Evolutionary conservation across 2,329 filamentous ascomycete species (phyloP).

Genomic region (Acrodontium crateriforme): DNA sequence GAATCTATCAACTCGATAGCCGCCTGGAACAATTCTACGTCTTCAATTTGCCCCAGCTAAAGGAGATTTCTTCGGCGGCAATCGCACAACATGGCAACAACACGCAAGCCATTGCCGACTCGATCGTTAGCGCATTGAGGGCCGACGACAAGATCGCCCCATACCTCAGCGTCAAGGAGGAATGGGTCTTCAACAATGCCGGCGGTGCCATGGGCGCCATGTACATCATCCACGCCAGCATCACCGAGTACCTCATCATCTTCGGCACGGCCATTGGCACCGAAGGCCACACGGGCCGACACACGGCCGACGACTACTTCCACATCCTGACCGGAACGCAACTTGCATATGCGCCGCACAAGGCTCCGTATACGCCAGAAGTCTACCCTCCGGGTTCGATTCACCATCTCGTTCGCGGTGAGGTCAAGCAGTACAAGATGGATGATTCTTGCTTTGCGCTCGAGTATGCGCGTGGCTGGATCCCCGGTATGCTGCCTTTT

Average conservation of each 20-base stretch:
- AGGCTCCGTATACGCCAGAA: conserved; percentile 45
- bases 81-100: conserved; percentile 60
- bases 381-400: conserved; percentile 55
- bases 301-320: conserved; percentile 92
- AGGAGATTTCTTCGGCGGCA: conserved; percentile 52
- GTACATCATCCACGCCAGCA: conserved; percentile 76
- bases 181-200: conserved; percentile 88
- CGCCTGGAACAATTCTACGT: conserved; percentile 50
- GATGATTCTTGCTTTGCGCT: conserved; percentile 63
- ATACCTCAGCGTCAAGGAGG: conserved; percentile 56
- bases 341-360: conserved; percentile 56
- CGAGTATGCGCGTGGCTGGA: conserved; percentile 78
- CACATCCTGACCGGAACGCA: conserved; percentile 72
- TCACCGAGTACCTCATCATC: conserved; percentile 84
- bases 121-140: conserved; percentile 56
- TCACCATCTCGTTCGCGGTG: conserved; percentile 58
- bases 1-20: no score
- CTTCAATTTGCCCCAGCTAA: conserved; percentile 55
- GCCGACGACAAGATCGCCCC: conserved; percentile 26
- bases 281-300: conserved; percentile 75
- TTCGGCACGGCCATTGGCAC: conserved; percentile 75
- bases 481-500: conserved; percentile 84
- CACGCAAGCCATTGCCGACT: conserved; percentile 53
- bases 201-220: conserved; percentile 85
- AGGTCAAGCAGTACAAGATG: conserved; percentile 75